Base-by-base conservation (phyloP, 2,329 filamentous ascomycete species). In the Cladorrhinum sp. region DNA sequence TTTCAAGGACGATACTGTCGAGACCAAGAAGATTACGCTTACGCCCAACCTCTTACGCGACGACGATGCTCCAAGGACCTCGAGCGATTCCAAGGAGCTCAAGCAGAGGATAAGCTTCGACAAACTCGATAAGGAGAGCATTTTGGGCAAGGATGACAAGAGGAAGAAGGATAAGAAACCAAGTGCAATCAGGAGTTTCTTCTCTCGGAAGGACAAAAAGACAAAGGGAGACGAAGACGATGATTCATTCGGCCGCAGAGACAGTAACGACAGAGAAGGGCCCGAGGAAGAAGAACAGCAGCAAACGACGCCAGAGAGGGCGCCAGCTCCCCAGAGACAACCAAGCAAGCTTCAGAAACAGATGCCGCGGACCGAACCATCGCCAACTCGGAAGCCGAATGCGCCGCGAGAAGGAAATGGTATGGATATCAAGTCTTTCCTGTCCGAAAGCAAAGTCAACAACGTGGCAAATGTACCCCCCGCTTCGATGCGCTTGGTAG, bases 11-110 rank as follows among this genome's bases (percentile, higher is more conserved):
- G 94, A 99, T 71, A 92, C 86, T 30, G 89, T 92, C 39, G 95
- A 98, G 75, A 97, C 95, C 2, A 92, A 96, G 75, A 98, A 98
- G 78, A 98, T 99, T 67, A 96, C 93, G 0, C 83, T 99, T 50
- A 99, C 95, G 2, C 95, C 95, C 1, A 96, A 96, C 68, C 77
- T 99, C 57, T 79, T 98, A 46, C 87, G 94, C 48, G 94, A 98
- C 67, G 93, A 97, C 67, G 82, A 80, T 65, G 76, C 80, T 46
- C 67, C 75, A 14, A 73, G 81, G 77, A 73, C 80, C 75, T 73
- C 82, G 75, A 73, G 80, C 77, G 73, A 94, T 81, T 80, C 73
- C 9, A 77, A 77, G 66, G 86, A 80, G 68, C 69, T 72, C 61
- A 85, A 83, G 73, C 77, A 82, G 59, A 81, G 85, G 55, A 79